Base-by-base conservation (phyloP, 2,329 filamentous ascomycete genomes). In the Penicillium sp. region DNA sequence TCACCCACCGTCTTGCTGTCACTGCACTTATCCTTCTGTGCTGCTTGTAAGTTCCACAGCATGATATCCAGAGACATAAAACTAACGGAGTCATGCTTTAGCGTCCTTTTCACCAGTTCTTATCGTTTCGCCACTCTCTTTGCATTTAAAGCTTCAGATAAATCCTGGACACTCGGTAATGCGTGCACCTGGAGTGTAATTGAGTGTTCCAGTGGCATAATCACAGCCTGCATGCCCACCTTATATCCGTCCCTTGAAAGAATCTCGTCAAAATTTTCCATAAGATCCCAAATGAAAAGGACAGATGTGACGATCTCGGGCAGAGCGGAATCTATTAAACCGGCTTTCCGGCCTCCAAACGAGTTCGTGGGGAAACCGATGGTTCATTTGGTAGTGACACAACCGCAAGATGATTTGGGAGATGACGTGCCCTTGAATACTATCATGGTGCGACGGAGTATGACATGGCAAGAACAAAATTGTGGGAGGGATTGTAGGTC, bases 51-150 rank as follows among this genome's bases (percentile, higher is more conserved):
- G 58, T 55, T n/a, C 2, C 10, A 11, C 39, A 22, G n/a, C 10
- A 11, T 5, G 8, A 3, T 1, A 29, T 46, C 24, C 31, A 9
- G 13, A 47, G 26, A 19, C 6, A 21, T 1, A 3, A 31, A 24
- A 37, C 48, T 55, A 11, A 59, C 27, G 7, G 14, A n/a, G 9
- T n/a, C 3, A 11, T 26, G 24, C 13, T 39, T 3, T 26, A 70
- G 70, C 55, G 80, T 82, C 50, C 68, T 81, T 26, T 80, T 80
- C 58, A 76, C 79, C 16, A 81, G 79, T 1, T 75, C 74, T 6
- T 82, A 82, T 66, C 79, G 79, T 56, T 79, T 78, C 53, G 75
- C 67, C 35, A 75, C 80, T 6, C 75, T 82, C 27, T 80, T 82
- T 58, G 73, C 75, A 19, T 81, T 81, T 65, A 61, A 60, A 14